These are phyloP conservation scores for Trametes versicolor DNA, from an alignment of 1,284 basidiomycete species.

Conservation along the genomic window DNA sequence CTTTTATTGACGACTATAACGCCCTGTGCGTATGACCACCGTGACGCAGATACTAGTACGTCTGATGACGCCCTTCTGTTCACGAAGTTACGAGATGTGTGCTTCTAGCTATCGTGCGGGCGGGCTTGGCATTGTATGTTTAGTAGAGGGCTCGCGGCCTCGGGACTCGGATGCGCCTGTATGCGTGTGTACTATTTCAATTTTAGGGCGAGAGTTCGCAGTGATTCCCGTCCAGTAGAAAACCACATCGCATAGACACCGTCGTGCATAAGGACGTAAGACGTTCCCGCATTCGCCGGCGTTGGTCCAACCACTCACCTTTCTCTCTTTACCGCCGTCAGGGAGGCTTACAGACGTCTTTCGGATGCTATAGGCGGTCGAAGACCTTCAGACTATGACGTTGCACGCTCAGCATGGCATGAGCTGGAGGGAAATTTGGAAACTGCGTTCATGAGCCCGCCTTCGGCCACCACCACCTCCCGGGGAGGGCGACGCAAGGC, in stretches of 20 bases:
- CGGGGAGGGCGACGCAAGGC: too few species aligned
- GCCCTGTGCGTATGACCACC: slow-evolving; percentile 3
- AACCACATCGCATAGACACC: neutral
- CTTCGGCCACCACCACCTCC: too few species aligned
- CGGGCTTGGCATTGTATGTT: slow-evolving; percentile 7
- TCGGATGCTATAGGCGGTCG: too few species aligned
- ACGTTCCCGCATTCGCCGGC: neutral
- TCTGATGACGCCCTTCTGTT: slow-evolving; percentile 9
- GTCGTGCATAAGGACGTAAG: neutral
- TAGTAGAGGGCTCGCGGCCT: neutral
- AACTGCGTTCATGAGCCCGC: too few species aligned
- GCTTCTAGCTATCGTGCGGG: slow-evolving; percentile 15
- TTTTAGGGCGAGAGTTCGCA: neutral
- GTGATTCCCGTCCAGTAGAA: neutral
- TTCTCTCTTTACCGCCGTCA: too few species aligned
- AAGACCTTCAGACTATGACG: too few species aligned
- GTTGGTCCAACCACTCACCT: neutral
- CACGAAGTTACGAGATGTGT: slow-evolving; percentile 2
- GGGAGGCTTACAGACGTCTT: too few species aligned
- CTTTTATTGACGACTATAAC: slow-evolving; percentile 3
- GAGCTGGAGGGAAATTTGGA: too few species aligned
- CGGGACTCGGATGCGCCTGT: neutral
- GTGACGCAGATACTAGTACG: slow-evolving; percentile 13
- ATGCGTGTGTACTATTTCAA: slow-evolving; percentile 9
- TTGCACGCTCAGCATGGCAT: too few species aligned